Evolutionary conservation across 371 early-diverging fungal species (phyloP), one percentile per base, ranked within the genome.

Genomic region (Umbelopsis sp.): DNA sequence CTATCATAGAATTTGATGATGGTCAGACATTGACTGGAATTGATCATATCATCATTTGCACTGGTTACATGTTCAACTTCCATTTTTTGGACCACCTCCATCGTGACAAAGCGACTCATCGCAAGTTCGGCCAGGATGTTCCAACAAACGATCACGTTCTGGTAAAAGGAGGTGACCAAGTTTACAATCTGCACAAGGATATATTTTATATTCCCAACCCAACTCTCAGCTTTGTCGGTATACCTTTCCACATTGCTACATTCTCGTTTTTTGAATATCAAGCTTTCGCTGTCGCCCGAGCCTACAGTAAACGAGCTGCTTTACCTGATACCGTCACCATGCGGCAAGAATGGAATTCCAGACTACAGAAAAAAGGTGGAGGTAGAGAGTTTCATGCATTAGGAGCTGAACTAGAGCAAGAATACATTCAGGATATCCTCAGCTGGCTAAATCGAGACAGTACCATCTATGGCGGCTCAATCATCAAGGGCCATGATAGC

Each of bases 21-120:
- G 87, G 84, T n/a, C 79, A 84, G 3, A 71, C 65, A 0, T 20
- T 86, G 4, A 77, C 80, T 4, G 71, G 83, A 24, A 76, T 91
- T 20, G 91, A 92, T 66, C 68, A 68, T 4, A 82, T 92, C 10
- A 75, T 91, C 24, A 88, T 85, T 48, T 89, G 89, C 65, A 92
- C 91, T 2, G 93, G 93, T 0, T 91, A 85, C 69, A 68, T 74
- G 8, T 78, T 79, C 69, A 77, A 83, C 20, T 75, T 82, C 50
- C 77, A 80, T 0, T 87, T 84, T 65, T 70, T 92, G 50, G 83
- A 85, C n/a, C 70, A 74, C 7, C 51, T 73, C 2, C 38, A 38
- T 29, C 18, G 14, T 5, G 50, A 57, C n/a, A 63, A 65, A 4
- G 41, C 41, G 8, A 38, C 69, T 6, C 51, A 32, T 3, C 18